Evolutionary conservation across 345 rosid genomes (phyloP), one percentile per base, ranked within the genome.

Genomic region (Pistacia vera): DNA sequence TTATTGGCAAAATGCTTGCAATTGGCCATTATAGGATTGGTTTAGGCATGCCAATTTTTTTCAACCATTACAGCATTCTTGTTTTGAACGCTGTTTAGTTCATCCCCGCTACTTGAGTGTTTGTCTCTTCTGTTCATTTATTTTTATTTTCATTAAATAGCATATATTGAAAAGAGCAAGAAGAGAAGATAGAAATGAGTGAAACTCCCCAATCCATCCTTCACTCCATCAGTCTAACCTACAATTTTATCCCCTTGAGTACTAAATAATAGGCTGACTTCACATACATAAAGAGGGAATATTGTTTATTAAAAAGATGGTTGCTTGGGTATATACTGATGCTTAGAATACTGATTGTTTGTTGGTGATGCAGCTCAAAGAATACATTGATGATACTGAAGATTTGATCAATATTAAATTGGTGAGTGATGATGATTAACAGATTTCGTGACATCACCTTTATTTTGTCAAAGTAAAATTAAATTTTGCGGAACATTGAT

Each of bases 351-450:
- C 30, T 52, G 41, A 62, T 54, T 33, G 58, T 71, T 63, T 65
- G 52, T 80, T 71, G 62, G 67, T 76, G 68, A 52, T 88, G 91
- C 88, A 93, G 98, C 92, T 93, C 36, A 95, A 95, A 80, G 99
- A 93, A 79, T 95, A 95, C 78, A 93, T 93, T 55, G 99, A 95
- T 82, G 99, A 95, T 80, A 95, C 98, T 10, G 98, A 95, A 85
- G 99, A 92, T 86, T 79, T 95, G 67, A 95, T 95, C 88, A 95
- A 93, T 86, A 92, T 95, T 51, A 95, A 95, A 82, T 84, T 96
- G 91, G 99, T 93, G 80, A 81, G 59, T 62, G 44, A 49, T 11
- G 22, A 75, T 18, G 65, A 14, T 60, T 3, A 14, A 76, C 11
- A 48, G 52, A 65, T 62, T 52, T 59, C 9, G 6, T 55, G 22